Conservation (phyloP, 352 stramenopile genomes). For the Globisporangium abappressorium region DNA sequence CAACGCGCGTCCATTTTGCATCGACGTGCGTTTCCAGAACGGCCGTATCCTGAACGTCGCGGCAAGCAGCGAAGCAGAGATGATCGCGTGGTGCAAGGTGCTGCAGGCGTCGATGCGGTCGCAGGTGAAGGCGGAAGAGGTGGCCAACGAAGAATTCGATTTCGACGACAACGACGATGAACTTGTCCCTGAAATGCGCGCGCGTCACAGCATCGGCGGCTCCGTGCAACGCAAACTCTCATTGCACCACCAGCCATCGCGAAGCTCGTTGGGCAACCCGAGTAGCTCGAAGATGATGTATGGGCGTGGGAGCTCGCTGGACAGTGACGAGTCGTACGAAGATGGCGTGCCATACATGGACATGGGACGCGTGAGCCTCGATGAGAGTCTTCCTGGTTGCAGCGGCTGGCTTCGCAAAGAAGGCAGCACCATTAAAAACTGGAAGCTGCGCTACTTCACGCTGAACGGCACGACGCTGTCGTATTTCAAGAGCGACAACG, state of each 20-base stretch:
- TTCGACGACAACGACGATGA: conserved; percentile 42
- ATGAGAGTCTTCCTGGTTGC: conserved; percentile 28
- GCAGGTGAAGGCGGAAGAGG: conserved; percentile 11
- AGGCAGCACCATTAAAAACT: conserved; percentile 79
- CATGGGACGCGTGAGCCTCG: conserved; percentile 11
- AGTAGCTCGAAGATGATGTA: not conserved
- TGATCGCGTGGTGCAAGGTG: conserved; percentile 55
- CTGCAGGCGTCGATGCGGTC: conserved; percentile 48
- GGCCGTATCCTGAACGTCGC: conserved; percentile 62
- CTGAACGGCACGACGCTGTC: conserved; percentile 70
- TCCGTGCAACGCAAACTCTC: not conserved
- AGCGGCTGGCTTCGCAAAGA: conserved; percentile 81
- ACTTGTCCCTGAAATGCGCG: conserved; percentile 16
- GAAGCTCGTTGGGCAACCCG: not conserved
- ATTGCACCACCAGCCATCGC: conserved; percentile 5
- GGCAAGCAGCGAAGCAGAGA: conserved; percentile 48
- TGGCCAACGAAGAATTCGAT: conserved; percentile 42
- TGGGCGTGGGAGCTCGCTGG: conserved; percentile 14
- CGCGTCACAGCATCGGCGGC: conserved; percentile 8
- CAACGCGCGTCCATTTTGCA: conserved; percentile 61
- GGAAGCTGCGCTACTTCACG: conserved; percentile 83
- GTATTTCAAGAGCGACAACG: conserved; percentile 85
- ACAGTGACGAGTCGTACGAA: conserved; percentile 17
- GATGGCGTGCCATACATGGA: conserved; percentile 10
- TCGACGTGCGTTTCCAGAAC: conserved; percentile 63